A percentile compares a stretch with the other conserved stretches of the same genome.
Evolutionary conservation across 2,329 filamentous ascomycete species (phyloP).

Genomic region (Huntiella abstrusa): DNA sequence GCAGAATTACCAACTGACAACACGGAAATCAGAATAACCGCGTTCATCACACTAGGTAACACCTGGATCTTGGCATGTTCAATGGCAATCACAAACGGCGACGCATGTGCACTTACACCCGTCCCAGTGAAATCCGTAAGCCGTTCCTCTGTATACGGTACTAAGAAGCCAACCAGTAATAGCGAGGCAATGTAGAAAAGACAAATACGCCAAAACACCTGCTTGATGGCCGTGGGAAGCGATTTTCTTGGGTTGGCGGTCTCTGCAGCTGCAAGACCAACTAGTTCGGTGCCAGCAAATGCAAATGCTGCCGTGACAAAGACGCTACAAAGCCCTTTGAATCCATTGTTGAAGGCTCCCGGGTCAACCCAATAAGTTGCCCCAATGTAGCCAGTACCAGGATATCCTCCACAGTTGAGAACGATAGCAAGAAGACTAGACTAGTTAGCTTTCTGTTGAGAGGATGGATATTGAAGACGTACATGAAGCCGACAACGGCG

Average conservation of each 20-base stretch:
- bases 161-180: conserved; percentile 61
- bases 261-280: conserved; percentile 60
- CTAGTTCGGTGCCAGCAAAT: conserved; percentile 58
- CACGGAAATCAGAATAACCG: conserved; percentile 81
- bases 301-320: conserved; percentile 62
- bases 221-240: conserved; percentile 72
- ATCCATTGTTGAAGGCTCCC: conserved; percentile 69
- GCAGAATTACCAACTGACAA: conserved; percentile 82
- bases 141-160: conserved; percentile 41
- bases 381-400: conserved; percentile 58
- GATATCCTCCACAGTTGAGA: conserved; percentile 65
- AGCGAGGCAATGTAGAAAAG: conserved; percentile 80
- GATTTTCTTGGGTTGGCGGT: conserved; percentile 64
- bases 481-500: conserved; percentile 79
- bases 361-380: conserved; percentile 58
- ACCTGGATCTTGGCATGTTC: conserved; percentile 63
- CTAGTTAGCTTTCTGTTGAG: not conserved
- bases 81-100: conserved; percentile 88
- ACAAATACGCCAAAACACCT: conserved; percentile 87
- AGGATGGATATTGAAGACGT: conserved; percentile 18
- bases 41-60: conserved; percentile 79
- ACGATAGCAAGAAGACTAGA: conserved; percentile 63
- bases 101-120: conserved; percentile 51
- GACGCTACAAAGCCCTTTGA: conserved; percentile 64
- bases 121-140: conserved; percentile 21